phyloP scores from a whole-genome alignment of 148 eudicot genomes.

The Fagopyrum homotropicum region DNA sequence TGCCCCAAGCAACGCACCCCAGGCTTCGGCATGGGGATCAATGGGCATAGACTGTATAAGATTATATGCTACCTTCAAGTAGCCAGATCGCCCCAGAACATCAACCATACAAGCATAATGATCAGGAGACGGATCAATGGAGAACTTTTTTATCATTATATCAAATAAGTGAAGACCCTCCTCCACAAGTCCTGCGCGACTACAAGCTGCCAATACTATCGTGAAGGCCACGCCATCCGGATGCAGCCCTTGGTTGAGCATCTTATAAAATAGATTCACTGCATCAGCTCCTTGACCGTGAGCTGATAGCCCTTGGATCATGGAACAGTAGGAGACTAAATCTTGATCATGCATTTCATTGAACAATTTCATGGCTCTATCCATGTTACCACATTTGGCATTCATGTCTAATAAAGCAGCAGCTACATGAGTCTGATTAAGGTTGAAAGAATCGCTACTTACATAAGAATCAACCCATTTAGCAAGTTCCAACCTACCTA shows the following conservation, averaged over 20 bases:
- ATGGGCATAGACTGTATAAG: constrained; percentile 48
- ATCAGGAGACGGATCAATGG: constrained; percentile 43
- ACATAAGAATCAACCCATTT: constrained; percentile 58
- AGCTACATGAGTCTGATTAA: constrained; percentile 33
- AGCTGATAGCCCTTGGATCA: constrained; percentile 60
- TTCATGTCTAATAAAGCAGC: constrained; percentile 72
- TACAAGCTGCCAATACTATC: constrained; percentile 55
- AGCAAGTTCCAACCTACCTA: constrained; percentile 46
- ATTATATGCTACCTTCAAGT: constrained; percentile 50
- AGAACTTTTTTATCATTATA: constrained; percentile 38
- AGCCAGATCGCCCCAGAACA: constrained; percentile 66
- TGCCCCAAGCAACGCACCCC: constrained; percentile 82
- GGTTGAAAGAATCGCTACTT: constrained; percentile 29
- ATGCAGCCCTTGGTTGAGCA: constrained; percentile 49
- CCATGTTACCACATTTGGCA: constrained; percentile 70
- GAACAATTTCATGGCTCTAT: constrained; percentile 42
- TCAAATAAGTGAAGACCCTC: constrained; percentile 50
- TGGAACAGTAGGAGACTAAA: constrained; percentile 57
- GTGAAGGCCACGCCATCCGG: constrained; percentile 70
- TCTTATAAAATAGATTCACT: constrained; percentile 42
- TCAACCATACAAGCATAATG: constrained; percentile 69
- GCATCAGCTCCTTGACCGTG: constrained; percentile 55
- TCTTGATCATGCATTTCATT: constrained; percentile 48
- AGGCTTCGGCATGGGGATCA: constrained; percentile 49
- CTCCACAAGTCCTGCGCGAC: constrained; percentile 47